Evolutionary conservation across 495 filamentous ascomycete genomes (phyloP), one percentile per base, ranked within the genome.

Genomic region (Podospora comata): DNA sequence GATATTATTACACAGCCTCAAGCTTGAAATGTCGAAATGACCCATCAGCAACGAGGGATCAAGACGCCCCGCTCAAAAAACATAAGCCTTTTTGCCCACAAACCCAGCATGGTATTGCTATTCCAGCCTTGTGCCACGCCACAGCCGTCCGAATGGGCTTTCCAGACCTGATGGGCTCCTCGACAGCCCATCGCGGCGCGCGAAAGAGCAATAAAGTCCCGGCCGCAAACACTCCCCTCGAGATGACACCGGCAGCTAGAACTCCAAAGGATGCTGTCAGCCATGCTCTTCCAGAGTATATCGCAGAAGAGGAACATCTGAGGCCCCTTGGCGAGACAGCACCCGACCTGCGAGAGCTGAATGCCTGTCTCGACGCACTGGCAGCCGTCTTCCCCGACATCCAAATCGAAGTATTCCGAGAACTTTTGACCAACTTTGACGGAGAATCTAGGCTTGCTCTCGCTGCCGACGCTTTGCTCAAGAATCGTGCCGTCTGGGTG

Each of bases 351-450:
- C 81, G 85, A 55, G 89, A 91, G 53, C 81, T 97, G 23, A 99
- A 99, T 78, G 78, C 82, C 16, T 85, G 88, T 56, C 86, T 99
- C 64, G 84, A 87, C 44, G 83, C 82, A 1, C 85, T 99, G 13
- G 87, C 87, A 3, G 85, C 84, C 5, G 83, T 97, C 2, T 99
- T 99, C 71, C 95, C 95, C 5, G 89, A 96, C 77, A 83, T 97
- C 26, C 89, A 91, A 65, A 82, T 94, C 67, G 92, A 97, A 65
- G 94, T 96, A n/a, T 93, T 99, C 72, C 88, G 95, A 15, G 93
- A 96, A 76, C 87, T 97, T 83, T 86, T 99, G 44, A 79, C 84
- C 28, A 91, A 84, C 67, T 91, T 96, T 76, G 89, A 91, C 70
- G 91, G 91, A 55, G 86, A 94, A 71, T 97, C 93, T 71, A 81